Conservation (phyloP, 75 land plant genomes). For the Cunninghamia lanceolata region DNA sequence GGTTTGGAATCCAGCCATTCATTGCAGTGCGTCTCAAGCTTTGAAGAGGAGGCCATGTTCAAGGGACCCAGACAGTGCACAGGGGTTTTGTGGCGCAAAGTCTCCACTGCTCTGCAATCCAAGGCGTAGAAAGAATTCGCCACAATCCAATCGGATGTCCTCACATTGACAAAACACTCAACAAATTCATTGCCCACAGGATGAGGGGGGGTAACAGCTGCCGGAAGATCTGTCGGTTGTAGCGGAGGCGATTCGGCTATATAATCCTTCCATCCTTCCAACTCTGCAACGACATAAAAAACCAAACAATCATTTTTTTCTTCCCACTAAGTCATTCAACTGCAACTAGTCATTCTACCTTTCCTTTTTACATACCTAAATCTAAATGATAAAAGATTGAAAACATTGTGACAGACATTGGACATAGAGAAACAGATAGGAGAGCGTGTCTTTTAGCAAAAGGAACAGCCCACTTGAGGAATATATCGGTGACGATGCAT, state of each 20-base stretch:
- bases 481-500: slow-evolving; percentile 8
- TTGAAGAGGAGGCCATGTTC: background rate
- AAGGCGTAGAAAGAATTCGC: slow-evolving; percentile 3
- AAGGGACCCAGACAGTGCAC: background rate
- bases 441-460: background rate
- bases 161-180: background rate
- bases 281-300: too few relatives aligned
- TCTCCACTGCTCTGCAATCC: background rate
- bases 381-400: background rate
- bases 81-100: background rate
- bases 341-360: background rate
- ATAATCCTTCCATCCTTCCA: slow-evolving; percentile 15
- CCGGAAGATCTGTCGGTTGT: background rate
- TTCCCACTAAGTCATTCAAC: background rate
- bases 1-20: slow-evolving; percentile 20
- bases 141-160: background rate
- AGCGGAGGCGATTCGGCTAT: background rate
- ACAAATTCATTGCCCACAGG: background rate
- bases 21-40: background rate
- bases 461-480: background rate
- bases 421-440: background rate
- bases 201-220: slow-evolving; percentile 11
- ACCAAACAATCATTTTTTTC: too few relatives aligned
- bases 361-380: background rate
- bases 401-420: background rate